Percentiles rank a stretch among this genome's conserved stretches.
Evolutionary conservation across 805 yeast species (phyloP).

Genomic region (Candida morakotiae): DNA sequence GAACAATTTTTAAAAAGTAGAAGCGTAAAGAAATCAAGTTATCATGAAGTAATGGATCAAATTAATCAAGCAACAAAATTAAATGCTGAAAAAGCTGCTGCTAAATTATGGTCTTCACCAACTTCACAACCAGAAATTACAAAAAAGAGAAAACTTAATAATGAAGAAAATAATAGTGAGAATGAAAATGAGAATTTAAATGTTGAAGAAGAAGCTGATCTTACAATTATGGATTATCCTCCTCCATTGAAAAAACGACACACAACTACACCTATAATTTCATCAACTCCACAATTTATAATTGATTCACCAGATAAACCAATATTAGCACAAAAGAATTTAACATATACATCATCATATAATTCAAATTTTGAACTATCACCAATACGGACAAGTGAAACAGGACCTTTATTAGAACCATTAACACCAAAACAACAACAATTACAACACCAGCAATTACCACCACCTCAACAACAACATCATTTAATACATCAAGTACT

Average conservation of each 20-base stretch:
- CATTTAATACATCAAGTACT: conserved; percentile 8
- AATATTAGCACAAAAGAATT: conserved; percentile 34
- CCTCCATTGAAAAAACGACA: conserved; percentile 13
- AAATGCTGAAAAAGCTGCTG: conserved; percentile 9
- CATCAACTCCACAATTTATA: conserved; percentile 17
- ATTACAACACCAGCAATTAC: conserved; percentile 7
- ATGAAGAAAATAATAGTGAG: conserved; percentile 11
- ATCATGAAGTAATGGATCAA: conserved; percentile 43
- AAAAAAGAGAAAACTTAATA: conserved; percentile 6
- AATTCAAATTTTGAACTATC: conserved; percentile 61
- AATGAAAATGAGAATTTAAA: conserved; percentile 15
- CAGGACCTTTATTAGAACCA: conserved; percentile 66
- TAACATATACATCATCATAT: conserved; percentile 60
- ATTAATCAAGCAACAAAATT: conserved; percentile 15
- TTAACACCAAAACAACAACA: conserved; percentile 44
- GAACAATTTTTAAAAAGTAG: conserved; percentile 70
- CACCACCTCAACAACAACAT: conserved; percentile 18
- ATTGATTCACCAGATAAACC: conserved; percentile 37
- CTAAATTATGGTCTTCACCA: conserved; percentile 15
- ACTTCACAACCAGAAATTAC: conserved; percentile 20
- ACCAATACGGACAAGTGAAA: conserved; percentile 53
- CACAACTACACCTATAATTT: conserved; percentile 3
- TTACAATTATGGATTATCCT: conserved; percentile 10
- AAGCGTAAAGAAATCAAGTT: conserved; percentile 41
- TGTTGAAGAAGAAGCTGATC: conserved; percentile 15